Percentiles rank a stretch among this genome's conserved stretches.
Conservation (phyloP, 2,329 filamentous ascomycete genomes). For the Pseudogymnoascus sp. region DNA sequence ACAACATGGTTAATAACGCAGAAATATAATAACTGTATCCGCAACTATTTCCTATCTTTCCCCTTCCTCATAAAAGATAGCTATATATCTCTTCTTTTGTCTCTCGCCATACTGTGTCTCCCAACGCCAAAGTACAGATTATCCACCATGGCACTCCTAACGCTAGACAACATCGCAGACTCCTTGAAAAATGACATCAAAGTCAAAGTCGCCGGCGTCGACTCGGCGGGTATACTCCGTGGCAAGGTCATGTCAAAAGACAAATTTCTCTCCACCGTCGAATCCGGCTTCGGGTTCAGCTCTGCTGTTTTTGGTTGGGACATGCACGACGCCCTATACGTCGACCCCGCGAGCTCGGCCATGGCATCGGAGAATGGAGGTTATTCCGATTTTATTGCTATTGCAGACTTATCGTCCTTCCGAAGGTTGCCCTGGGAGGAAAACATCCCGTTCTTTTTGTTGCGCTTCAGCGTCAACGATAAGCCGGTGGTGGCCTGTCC, state of each 20-base stretch:
- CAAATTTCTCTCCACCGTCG: conserved; percentile 77
- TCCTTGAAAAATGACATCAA: conserved; percentile 63
- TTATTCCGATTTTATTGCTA: conserved; percentile 75
- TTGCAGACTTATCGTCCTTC: conserved; percentile 69
- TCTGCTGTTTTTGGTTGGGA: conserved; percentile 95
- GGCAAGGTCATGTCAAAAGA: conserved; percentile 88
- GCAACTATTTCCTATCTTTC: background rate
- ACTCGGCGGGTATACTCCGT: conserved; percentile 77
- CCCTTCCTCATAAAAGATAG: background rate
- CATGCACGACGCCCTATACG: conserved; percentile 90
- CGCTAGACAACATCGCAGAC: conserved; percentile 27
- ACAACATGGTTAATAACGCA: background rate
- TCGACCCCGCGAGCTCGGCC: conserved; percentile 69
- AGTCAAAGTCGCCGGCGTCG: conserved; percentile 80
- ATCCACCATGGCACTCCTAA: background rate
- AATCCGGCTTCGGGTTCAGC: conserved; percentile 83
- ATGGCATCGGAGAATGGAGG: conserved; percentile 86
- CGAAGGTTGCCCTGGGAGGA: conserved; percentile 86
- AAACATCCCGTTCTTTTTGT: conserved; percentile 77
- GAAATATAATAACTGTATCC: background rate
- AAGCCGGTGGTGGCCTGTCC: conserved; percentile 72
- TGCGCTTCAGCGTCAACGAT: conserved; percentile 77
- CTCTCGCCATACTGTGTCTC: background rate
- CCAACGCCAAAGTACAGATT: background rate
- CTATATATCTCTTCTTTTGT: background rate